A percentile compares a stretch with the other conserved stretches of the same genome.
Evolutionary conservation across 2,329 filamentous ascomycete species (phyloP).

Genomic region (Cadophora luteo-olivacea): DNA sequence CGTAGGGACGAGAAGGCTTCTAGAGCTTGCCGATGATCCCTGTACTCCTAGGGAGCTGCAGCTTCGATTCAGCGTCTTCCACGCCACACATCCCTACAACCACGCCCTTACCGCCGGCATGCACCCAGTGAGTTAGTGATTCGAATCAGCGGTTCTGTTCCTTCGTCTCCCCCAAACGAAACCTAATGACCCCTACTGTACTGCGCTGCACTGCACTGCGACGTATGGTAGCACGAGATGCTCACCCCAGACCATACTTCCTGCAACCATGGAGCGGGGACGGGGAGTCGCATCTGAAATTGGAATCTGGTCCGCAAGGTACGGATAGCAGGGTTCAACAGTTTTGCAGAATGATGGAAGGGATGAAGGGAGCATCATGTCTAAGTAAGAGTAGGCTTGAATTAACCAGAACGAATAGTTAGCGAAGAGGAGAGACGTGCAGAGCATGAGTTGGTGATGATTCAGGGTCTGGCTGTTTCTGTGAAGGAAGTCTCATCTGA

Average conservation of each 20-base stretch:
- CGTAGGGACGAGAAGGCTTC: conserved; percentile 23
- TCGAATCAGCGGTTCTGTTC: not conserved
- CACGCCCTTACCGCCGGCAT: conserved; percentile 13
- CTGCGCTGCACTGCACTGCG: not conserved
- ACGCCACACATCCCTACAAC: not conserved
- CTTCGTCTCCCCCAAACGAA: not conserved
- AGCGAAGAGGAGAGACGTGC: not conserved
- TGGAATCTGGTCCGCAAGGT: conserved; percentile 10
- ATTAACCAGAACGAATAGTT: not conserved
- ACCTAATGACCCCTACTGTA: not conserved
- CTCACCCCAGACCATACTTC: not conserved
- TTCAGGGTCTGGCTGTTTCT: not conserved
- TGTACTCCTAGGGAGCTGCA: not conserved
- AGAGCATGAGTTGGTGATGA: not conserved
- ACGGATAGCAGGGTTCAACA: not conserved
- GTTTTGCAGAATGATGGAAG: not conserved
- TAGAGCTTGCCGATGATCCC: conserved; percentile 10
- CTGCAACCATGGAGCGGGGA: conserved; percentile 9
- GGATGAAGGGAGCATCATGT: not conserved
- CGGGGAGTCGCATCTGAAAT: conserved; percentile 1
- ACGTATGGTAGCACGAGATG: not conserved
- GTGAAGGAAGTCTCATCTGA: not conserved
- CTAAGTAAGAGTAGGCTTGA: not conserved
- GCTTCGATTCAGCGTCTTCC: not conserved
- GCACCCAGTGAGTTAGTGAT: conserved; percentile 6